Evolutionary conservation across 495 filamentous ascomycete genomes (phyloP), one percentile per base, ranked within the genome.

Genomic region (Trichoderma asperelloides): DNA sequence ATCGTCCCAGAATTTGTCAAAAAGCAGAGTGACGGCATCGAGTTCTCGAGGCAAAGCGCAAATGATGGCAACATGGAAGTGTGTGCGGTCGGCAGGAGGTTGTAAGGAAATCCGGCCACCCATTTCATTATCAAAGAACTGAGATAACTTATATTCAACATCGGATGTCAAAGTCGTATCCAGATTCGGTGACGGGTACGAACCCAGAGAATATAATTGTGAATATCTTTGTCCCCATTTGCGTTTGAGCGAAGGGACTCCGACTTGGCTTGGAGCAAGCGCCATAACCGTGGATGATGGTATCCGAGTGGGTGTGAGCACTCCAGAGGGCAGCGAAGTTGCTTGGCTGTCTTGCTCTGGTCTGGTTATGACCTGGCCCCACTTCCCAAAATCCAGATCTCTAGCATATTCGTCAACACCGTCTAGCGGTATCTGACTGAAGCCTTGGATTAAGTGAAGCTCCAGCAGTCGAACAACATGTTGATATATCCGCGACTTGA

Each of bases 1-100:
- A 15, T 74, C 69, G 18, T 72, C 71, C 69, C 69, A 78, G 57
- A 68, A 70, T 27, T 73, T 55, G 68, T 79, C 75, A 21, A 79
- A 74, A 12, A 74, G 65, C 16, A 69, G 69, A 21, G 70, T 62
- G 40, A 76, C 72, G 9, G 74, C 75, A 66, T 75, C 70, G 51
- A 67, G 70, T 65, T 79, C 77, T n/a, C 71, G 39, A 4, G 68
- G 66, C 27, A 76, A 65, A 39, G 72, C 73, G 51, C 73, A 75
- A 16, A 76, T 74, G n/a, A 76, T 65, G 7, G 67, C 74, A 64
- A 74, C 68, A 18, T 64, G 28, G 40, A 75, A 74, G 13, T 69
- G 71, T 33, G 30, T 33, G 30, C 30, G 30, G 30, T 6, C 6
- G 30, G 30, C 30, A 33, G 30, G 30, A 33, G 30, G 30, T 33